phyloP scores from a whole-genome alignment of 2,329 filamentous ascomycete species.

The Didymosphaeria variabile region DNA sequence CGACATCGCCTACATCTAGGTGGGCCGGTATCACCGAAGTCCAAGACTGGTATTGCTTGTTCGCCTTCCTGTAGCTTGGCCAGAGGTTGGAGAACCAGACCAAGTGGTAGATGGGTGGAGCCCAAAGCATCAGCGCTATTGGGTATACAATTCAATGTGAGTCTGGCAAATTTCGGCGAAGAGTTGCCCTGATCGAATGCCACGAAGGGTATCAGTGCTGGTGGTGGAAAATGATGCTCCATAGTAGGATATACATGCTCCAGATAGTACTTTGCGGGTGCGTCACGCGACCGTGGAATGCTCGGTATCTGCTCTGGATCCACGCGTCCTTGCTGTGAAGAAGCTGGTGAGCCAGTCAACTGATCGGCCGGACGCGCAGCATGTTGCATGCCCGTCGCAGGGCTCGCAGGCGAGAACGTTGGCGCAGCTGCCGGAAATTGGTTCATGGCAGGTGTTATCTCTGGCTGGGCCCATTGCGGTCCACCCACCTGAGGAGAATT shows the following conservation, averaged over 20 bases:
- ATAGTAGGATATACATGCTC: conserved; percentile 93
- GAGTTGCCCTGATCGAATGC: conserved; percentile 97
- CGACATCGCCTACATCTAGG: conserved; percentile 92
- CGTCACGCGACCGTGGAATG: conserved; percentile 84
- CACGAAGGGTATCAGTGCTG: conserved; percentile 86
- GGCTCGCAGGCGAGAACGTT: conserved; percentile 58
- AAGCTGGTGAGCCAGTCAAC: conserved; percentile 53
- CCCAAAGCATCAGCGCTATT: conserved; percentile 79
- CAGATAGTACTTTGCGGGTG: conserved; percentile 83
- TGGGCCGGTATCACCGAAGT: conserved; percentile 91
- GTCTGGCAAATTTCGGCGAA: conserved; percentile 89
- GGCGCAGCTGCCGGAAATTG: conserved; percentile 71
- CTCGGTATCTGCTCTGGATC: conserved; percentile 94
- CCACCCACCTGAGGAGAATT: conserved; percentile 41
- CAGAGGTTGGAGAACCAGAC: conserved; percentile 87
- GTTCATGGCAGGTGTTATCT: conserved; percentile 58
- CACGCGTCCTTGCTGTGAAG: conserved; percentile 76
- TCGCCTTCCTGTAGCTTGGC: conserved; percentile 86
- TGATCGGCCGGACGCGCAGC: conserved; percentile 42
- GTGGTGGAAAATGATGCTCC: conserved; percentile 90
- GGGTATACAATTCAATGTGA: conserved; percentile 94
- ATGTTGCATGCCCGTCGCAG: conserved; percentile 48
- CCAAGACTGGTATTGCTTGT: conserved; percentile 85
- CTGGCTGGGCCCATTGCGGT: conserved; percentile 52
- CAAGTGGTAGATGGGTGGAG: conserved; percentile 84